phyloP scores from a whole-genome alignment of 331 rosid genomes.

The Quercus tomentella region DNA sequence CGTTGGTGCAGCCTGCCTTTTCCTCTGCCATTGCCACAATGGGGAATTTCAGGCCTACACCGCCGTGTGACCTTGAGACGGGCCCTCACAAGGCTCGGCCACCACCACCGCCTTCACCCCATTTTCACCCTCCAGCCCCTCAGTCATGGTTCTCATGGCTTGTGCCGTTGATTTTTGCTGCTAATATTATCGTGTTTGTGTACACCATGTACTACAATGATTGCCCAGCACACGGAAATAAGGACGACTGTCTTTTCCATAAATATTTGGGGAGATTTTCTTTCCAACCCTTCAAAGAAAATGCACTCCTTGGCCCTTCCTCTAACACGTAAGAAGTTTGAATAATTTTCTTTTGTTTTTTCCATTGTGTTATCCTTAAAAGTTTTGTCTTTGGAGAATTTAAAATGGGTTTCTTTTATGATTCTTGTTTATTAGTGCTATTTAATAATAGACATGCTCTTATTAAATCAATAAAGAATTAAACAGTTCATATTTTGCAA shows the following conservation, averaged over 20 bases:
- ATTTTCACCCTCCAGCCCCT: conserved; percentile 34
- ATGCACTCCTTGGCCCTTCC: conserved; percentile 80
- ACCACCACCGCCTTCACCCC: conserved; percentile 37
- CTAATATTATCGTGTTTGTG: conserved; percentile 41
- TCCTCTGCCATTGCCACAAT: conserved; percentile 1
- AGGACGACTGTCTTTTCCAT: conserved; percentile 33
- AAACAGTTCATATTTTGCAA: too few relatives aligned
- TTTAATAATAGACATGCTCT: too few relatives aligned
- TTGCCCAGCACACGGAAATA: conserved; percentile 40
- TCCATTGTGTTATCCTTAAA: not conserved
- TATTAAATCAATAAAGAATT: too few relatives aligned
- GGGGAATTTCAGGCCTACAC: conserved; percentile 30
- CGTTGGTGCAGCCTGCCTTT: conserved; percentile 13
- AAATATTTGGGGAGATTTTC: conserved; percentile 51
- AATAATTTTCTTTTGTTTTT: not conserved
- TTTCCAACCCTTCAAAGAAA: conserved; percentile 71
- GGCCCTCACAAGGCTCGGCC: conserved; percentile 11
- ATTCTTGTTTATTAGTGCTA: not conserved
- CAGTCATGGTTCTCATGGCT: conserved; percentile 63
- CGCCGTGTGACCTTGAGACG: conserved; percentile 25
- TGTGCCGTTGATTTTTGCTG: conserved; percentile 55
- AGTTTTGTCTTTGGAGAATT: not conserved
- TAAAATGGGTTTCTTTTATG: not conserved
- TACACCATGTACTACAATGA: conserved; percentile 62
- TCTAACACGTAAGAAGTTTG: conserved; percentile 29